These are phyloP conservation scores for Karstenula rhodostoma DNA, from an alignment of 2,329 filamentous ascomycete species.

Conservation along the genomic window DNA sequence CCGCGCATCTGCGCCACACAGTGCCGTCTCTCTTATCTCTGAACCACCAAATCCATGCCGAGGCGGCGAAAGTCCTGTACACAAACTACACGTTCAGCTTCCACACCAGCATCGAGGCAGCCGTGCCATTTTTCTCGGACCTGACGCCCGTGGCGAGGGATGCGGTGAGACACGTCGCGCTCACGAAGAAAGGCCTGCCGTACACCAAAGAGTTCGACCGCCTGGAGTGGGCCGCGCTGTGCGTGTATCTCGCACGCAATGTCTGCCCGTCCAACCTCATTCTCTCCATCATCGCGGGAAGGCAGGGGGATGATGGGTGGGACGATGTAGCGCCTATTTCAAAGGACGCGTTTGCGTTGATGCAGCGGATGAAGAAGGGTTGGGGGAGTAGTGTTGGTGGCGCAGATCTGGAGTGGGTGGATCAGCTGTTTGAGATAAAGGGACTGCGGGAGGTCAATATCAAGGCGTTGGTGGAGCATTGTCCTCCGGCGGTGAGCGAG, in stretches of 20 bases:
- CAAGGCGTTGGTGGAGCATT: conserved; percentile 62
- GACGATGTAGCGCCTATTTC: conserved; percentile 51
- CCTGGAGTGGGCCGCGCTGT: conserved; percentile 64
- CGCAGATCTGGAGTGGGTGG: conserved; percentile 63
- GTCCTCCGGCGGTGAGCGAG: conserved; percentile 61
- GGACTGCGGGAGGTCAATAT: conserved; percentile 62
- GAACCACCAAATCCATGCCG: conserved; percentile 57
- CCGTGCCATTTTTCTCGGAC: conserved; percentile 67
- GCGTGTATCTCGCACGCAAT: conserved; percentile 48
- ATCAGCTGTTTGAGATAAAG: conserved; percentile 61
- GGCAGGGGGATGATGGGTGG: conserved; percentile 57
- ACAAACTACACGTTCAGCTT: conserved; percentile 66
- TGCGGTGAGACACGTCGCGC: conserved; percentile 59
- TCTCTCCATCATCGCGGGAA: conserved; percentile 65
- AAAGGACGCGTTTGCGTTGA: conserved; percentile 31
- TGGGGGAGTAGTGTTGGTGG: conserved; percentile 35
- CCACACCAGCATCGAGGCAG: conserved; percentile 66
- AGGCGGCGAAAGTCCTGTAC: conserved; percentile 66
- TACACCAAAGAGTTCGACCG: conserved; percentile 64
- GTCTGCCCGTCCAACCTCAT: conserved; percentile 34
- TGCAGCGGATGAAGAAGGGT: conserved; percentile 37
- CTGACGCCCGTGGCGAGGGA: conserved; percentile 59
- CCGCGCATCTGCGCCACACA: conserved; percentile 55
- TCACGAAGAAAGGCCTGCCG: conserved; percentile 65
- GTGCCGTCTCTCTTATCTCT: conserved; percentile 39